phyloP scores from a whole-genome alignment of 257 asterid genomes.

The Gynochthodes officinalis region DNA sequence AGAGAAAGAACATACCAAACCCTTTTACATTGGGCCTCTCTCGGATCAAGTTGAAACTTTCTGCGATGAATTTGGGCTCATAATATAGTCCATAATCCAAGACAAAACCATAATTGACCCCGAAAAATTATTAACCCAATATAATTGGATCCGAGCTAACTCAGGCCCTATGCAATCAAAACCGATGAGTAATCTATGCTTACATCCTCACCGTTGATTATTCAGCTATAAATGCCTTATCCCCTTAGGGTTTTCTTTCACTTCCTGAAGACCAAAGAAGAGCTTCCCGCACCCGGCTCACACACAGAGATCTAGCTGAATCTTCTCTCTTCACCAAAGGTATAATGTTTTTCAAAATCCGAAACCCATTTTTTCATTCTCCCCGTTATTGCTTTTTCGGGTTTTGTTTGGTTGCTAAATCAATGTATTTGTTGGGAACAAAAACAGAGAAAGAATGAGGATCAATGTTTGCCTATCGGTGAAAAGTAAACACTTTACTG shows the following conservation, averaged over 20 bases:
- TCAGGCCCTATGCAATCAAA: neutral
- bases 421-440: neutral
- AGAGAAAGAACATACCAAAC: neutral
- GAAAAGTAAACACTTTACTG: neutral
- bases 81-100: too few relatives aligned
- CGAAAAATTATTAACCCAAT: neutral
- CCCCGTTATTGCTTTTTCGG: neutral
- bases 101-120: neutral
- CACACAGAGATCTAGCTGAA: constrained; percentile 2
- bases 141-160: neutral
- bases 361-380: neutral
- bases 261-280: neutral
- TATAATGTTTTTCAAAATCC: neutral
- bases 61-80: too few relatives aligned
- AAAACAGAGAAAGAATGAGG: neutral
- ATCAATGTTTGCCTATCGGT: neutral
- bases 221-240: neutral
- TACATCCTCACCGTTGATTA: constrained; percentile 4
- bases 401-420: neutral
- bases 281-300: neutral
- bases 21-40: neutral
- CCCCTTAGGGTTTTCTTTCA: constrained; percentile 8
- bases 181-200: neutral
- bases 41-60: neutral
- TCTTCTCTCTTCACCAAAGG: constrained; percentile 4